phyloP scores from a whole-genome alignment of 1,139 yeast species.

The Magnusiomyces magnusii region DNA sequence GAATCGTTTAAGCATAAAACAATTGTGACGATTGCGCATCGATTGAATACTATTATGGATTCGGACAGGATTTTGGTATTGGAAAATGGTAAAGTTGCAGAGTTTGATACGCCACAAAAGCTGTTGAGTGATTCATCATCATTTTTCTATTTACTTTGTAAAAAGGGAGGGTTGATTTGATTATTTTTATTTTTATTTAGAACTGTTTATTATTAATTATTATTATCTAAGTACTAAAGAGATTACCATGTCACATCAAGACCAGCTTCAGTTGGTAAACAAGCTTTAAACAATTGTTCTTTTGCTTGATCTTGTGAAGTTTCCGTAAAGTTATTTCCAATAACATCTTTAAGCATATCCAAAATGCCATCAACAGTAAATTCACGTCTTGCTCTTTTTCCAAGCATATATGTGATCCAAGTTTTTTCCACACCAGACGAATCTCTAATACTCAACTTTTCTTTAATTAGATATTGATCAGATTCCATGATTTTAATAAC shows the following conservation, averaged over 20 bases:
- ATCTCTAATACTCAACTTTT: background rate
- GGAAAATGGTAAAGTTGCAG: constrained; percentile 59
- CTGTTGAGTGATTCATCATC: constrained; percentile 41
- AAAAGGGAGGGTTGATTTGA: constrained; percentile 44
- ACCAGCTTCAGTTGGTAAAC: constrained; percentile 5
- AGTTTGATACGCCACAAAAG: constrained; percentile 57
- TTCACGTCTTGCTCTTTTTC: constrained; percentile 13
- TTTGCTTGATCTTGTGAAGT: constrained; percentile 1
- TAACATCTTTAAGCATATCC: constrained; percentile 4
- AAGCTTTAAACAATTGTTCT: constrained; percentile 10
- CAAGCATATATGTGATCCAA: constrained; percentile 11
- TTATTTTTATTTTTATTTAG: background rate
- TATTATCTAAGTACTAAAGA: background rate
- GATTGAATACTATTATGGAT: constrained; percentile 75
- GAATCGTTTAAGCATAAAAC: constrained; percentile 56
- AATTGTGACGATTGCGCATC: constrained; percentile 72
- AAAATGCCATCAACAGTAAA: constrained; percentile 11
- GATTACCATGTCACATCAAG: background rate
- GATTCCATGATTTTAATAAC: constrained; percentile 8
- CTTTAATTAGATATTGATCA: constrained; percentile 7
- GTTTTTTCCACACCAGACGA: background rate
- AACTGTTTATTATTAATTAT: background rate
- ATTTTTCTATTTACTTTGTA: constrained; percentile 56
- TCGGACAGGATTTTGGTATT: constrained; percentile 65
- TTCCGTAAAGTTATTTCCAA: constrained; percentile 9